Evolutionary conservation across 352 stramenopile genomes (phyloP).

Genomic region (Globisporangium apiculatum): DNA sequence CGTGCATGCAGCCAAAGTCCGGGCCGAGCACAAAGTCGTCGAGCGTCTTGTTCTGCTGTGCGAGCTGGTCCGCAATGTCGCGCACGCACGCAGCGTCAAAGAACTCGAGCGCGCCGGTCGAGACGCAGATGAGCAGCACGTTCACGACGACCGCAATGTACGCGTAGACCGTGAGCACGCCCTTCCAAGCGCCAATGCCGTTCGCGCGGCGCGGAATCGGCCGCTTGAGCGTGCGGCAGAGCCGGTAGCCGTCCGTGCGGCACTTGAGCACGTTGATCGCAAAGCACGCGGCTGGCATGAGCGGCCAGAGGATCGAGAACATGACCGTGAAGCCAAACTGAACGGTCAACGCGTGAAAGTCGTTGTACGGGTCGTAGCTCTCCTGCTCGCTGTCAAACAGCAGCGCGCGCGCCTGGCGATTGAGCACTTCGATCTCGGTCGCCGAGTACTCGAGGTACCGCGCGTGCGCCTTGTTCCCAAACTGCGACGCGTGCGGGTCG

Average conservation of each 20-base stretch:
- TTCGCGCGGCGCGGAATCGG: slow-evolving; percentile 62
- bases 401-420: slow-evolving; percentile 58
- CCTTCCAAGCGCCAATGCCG: slow-evolving; percentile 68
- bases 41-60: slow-evolving; percentile 56
- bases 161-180: slow-evolving; percentile 45
- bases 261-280: slow-evolving; percentile 67
- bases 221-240: slow-evolving; percentile 65
- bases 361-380: slow-evolving; percentile 70
- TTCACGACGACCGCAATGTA: slow-evolving; percentile 71
- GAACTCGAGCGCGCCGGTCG: slow-evolving; percentile 62
- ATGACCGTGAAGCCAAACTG: slow-evolving; percentile 76
- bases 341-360: slow-evolving; percentile 64
- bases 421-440: slow-evolving; percentile 55
- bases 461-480: slow-evolving; percentile 61
- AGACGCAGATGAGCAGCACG: slow-evolving; percentile 65
- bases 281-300: slow-evolving; percentile 69
- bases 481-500: slow-evolving; percentile 60
- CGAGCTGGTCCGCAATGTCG: slow-evolving; percentile 47
- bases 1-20: slow-evolving; percentile 54
- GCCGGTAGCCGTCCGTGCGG: slow-evolving; percentile 53
- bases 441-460: slow-evolving; percentile 60
- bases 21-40: slow-evolving; percentile 61
- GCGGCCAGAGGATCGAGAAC: slow-evolving; percentile 74
- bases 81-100: slow-evolving; percentile 48
- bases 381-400: slow-evolving; percentile 70